A percentile compares a stretch with the other conserved stretches of the same genome.
These are phyloP conservation scores for Posidonia australis DNA, from an alignment of 106 monocot genomes.

Conservation along the genomic window DNA sequence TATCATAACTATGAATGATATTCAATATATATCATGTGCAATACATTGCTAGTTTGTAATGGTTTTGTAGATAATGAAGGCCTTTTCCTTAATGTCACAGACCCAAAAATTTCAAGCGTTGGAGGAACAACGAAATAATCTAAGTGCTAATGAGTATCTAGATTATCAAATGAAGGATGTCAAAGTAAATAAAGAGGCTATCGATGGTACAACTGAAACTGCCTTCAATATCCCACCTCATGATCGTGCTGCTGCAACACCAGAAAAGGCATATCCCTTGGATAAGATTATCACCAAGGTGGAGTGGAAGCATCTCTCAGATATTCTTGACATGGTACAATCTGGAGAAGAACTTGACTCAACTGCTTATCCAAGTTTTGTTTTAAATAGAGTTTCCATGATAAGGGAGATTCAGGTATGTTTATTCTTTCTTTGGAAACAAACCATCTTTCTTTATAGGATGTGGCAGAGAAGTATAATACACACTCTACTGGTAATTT, in stretches of 20 bases:
- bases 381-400: slow-evolving; percentile 44
- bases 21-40: no score
- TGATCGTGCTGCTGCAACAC: slow-evolving; percentile 41
- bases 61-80: not conserved
- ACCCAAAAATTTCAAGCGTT: slow-evolving; percentile 20
- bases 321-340: slow-evolving; percentile 13
- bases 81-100: slow-evolving; percentile 19
- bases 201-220: slow-evolving; percentile 12
- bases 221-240: slow-evolving; percentile 62
- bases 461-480: not conserved
- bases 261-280: slow-evolving; percentile 54
- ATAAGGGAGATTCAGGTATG: slow-evolving; percentile 51
- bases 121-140: slow-evolving; percentile 33
- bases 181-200: slow-evolving; percentile 14
- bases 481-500: no score
- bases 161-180: slow-evolving; percentile 17
- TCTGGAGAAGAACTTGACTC: slow-evolving; percentile 14
- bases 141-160: slow-evolving; percentile 11
- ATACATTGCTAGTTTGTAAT: no score
- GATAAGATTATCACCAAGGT: slow-evolving; percentile 52
- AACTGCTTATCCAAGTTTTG: slow-evolving; percentile 68
- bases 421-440: not conserved
- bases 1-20: no score
- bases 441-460: slow-evolving; percentile 1
- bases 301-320: slow-evolving; percentile 34